phyloP scores from a whole-genome alignment of 768 basidiomycete species.

The Xanthoconium stramineum region DNA sequence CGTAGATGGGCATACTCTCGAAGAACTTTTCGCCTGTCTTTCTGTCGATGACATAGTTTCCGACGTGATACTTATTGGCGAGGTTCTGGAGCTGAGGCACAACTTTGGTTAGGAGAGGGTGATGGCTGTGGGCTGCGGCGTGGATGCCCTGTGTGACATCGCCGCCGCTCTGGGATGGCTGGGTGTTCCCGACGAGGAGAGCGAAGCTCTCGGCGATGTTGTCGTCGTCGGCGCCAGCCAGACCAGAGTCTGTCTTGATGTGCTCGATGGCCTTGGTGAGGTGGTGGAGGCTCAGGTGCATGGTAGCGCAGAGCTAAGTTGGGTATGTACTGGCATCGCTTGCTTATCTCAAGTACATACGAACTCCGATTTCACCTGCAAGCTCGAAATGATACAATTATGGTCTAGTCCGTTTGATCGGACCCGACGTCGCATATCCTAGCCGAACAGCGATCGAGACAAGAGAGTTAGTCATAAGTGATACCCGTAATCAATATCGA shows the following conservation, averaged over 20 bases:
- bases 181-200: conserved; percentile 20
- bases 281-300: conserved; percentile 15
- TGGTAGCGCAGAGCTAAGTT: not conserved
- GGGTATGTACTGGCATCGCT: not conserved
- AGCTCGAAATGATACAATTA: too few species aligned
- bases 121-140: conserved; percentile 30
- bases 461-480: too few species aligned
- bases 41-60: conserved; percentile 55
- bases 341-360: conserved; percentile 5
- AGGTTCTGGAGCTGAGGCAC: conserved; percentile 57
- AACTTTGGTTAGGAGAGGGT: conserved; percentile 43
- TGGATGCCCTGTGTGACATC: conserved; percentile 30
- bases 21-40: conserved; percentile 52
- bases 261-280: conserved; percentile 31
- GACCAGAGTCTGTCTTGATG: conserved; percentile 16
- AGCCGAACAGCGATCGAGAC: too few species aligned
- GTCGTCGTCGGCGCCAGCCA: conserved; percentile 17
- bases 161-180: conserved; percentile 5
- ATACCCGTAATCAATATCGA: too few species aligned
- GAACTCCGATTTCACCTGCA: not conserved
- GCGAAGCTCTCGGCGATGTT: conserved; percentile 19
- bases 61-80: conserved; percentile 51
- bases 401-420: too few species aligned
- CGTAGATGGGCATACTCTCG: conserved; percentile 74
- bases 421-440: too few species aligned